Percentiles rank a stretch among this genome's conserved stretches.
phyloP scores from a whole-genome alignment of 768 basidiomycete species.

The Hortiboletus campestris region DNA sequence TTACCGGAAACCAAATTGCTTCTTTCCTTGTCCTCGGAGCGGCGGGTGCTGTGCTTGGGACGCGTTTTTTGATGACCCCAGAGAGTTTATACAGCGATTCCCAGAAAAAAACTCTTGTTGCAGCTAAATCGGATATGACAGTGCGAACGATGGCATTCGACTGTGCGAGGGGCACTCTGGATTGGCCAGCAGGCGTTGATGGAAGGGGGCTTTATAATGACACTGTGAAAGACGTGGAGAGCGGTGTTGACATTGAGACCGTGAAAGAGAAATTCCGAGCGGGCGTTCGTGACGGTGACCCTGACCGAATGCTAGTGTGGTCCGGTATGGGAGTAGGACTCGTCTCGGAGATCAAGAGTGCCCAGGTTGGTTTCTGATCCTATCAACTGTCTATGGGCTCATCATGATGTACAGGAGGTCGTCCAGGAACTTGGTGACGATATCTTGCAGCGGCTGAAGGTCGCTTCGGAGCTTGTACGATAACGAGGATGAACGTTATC shows the following conservation, averaged over 20 bases:
- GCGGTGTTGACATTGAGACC: constrained; percentile 42
- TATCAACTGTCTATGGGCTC: background rate
- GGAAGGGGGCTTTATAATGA: constrained; percentile 48
- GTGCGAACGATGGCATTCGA: constrained; percentile 67
- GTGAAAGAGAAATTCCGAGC: constrained; percentile 46
- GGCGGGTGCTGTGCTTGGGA: constrained; percentile 67
- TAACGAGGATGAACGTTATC: constrained; percentile 15
- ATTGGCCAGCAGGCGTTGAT: constrained; percentile 62
- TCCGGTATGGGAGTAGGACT: constrained; percentile 64
- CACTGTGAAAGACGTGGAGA: constrained; percentile 57
- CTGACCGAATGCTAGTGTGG: constrained; percentile 59
- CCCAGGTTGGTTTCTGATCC: constrained; percentile 33
- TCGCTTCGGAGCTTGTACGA: constrained; percentile 25
- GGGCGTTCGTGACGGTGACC: constrained; percentile 45
- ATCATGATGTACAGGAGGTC: constrained; percentile 43
- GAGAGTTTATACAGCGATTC: constrained; percentile 57
- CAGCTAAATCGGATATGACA: constrained; percentile 44
- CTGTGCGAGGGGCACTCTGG: constrained; percentile 49
- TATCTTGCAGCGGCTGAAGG: constrained; percentile 37
- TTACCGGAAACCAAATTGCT: constrained; percentile 62
- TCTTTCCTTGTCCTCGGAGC: constrained; percentile 65
- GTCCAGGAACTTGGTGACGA: constrained; percentile 52
- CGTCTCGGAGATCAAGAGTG: constrained; percentile 44
- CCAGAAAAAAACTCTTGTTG: constrained; percentile 53
- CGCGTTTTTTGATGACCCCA: constrained; percentile 67